Base-by-base conservation (phyloP, 306 rosid genomes). In the Ormosia semicastrata region DNA sequence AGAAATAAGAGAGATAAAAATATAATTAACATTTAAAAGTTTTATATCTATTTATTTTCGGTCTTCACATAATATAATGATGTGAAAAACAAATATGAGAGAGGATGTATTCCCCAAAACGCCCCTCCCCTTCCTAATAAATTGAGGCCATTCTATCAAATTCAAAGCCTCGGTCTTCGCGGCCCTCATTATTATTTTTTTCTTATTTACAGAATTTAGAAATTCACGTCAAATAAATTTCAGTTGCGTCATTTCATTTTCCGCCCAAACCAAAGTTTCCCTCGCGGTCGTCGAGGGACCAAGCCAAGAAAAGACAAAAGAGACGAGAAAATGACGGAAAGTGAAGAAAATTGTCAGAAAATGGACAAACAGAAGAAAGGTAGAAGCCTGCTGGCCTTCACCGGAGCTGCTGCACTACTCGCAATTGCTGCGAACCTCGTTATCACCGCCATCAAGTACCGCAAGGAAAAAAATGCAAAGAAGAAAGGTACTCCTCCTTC, bases 331-430 rank as follows among this genome's bases (percentile, higher is more conserved):
- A 93, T 88, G 97, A 79, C 87, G 85, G 97, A 81, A 83, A 85
- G 49, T 65, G 73, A 81, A 39, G 89, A 78, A 70, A 86, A 83
- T 77, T 36, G 88, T 34, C 84, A 86, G 88, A 90, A 82, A 89
- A 90, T 91, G 90, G 66, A 75, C 52, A 88, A 82, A 57, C 87
- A 32, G 56, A 89, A 78, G 86, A 88, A 77, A 82, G 86, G 77
- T 6, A 63, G 88, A 6, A 75, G 50, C 78, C 37, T 90, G 1
- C 33, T 93, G 3, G 95, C 76, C 52, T 43, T 93, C 82, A 90
- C 95, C 84, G 99, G 99, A 64, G 89, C 90, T 67, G 95, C 97
- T 5, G 98, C 99, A 50, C 83, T 90, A 69, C 71, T 93, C 18
- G 93, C 92, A 57, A 83, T 95, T 12, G 94, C 93, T 3, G 89